Conservation (phyloP, 1,284 basidiomycete species). For the Fomes fomentarius region DNA sequence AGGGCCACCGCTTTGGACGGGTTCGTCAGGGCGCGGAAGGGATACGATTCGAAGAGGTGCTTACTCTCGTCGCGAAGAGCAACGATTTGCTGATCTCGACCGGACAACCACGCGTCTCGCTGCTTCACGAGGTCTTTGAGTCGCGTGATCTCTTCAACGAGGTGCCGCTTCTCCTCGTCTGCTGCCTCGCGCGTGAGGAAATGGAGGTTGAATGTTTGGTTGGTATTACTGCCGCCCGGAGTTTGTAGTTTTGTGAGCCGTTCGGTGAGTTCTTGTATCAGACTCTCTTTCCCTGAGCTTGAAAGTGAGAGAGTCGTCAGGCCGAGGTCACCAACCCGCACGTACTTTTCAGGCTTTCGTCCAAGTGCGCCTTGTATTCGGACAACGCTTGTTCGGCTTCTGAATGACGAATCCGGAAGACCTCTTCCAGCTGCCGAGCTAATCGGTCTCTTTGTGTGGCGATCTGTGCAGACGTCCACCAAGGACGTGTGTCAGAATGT, state of each 20-base stretch:
- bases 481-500: background rate
- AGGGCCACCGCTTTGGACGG: slow-evolving; percentile 38
- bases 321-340: background rate
- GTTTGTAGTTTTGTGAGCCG: slow-evolving; percentile 57
- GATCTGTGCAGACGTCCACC: slow-evolving; percentile 22
- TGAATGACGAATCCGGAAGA: slow-evolving; percentile 56
- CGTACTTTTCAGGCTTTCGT: slow-evolving; percentile 55
- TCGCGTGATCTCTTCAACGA: slow-evolving; percentile 51
- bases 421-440: slow-evolving; percentile 57
- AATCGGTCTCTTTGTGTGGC: slow-evolving; percentile 49
- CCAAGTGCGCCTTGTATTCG: slow-evolving; percentile 50
- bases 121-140: slow-evolving; percentile 49
- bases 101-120: slow-evolving; percentile 46
- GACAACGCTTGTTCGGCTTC: slow-evolving; percentile 61
- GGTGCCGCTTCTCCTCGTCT: slow-evolving; percentile 61
- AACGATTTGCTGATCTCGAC: slow-evolving; percentile 48
- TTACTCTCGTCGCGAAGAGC: slow-evolving; percentile 52
- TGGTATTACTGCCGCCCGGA: slow-evolving; percentile 43
- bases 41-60: background rate
- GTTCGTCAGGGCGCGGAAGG: background rate
- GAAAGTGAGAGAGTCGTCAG: slow-evolving; percentile 1
- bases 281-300: slow-evolving; percentile 53
- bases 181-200: slow-evolving; percentile 74
- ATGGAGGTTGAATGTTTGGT: slow-evolving; percentile 45
- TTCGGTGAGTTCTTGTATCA: slow-evolving; percentile 59